Conservation (phyloP, 2,329 filamentous ascomycete species). For the Pseudocercospora crystallina region DNA sequence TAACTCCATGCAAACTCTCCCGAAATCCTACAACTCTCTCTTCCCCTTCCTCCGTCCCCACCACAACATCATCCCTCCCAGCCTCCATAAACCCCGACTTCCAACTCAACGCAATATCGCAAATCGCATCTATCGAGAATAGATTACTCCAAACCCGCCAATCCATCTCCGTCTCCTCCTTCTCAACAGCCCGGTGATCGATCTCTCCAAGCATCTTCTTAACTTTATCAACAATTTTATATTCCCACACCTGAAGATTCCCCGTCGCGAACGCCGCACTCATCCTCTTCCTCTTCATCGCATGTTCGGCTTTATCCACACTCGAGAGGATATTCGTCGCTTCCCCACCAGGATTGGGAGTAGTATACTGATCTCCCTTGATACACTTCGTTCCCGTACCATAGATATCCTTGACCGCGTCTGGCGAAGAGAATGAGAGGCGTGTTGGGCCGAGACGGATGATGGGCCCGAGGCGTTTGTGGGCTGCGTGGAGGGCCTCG, state of each 20-base stretch:
- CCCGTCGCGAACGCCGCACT: no score
- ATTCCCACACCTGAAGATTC: no score
- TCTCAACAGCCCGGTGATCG: neutral
- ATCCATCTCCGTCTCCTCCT: neutral
- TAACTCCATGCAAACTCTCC: no score
- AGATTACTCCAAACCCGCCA: neutral
- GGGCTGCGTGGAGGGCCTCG: neutral
- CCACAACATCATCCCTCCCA: no score
- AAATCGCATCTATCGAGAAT: no score
- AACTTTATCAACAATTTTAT: neutral
- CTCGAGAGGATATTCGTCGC: conserved; percentile 3
- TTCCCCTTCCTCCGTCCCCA: no score
- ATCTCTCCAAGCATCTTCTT: neutral
- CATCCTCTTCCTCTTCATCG: neutral
- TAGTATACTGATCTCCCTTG: no score
- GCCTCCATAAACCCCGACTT: no score
- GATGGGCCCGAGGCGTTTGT: conserved; percentile 30
- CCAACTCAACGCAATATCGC: no score
- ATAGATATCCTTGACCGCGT: conserved; percentile 14
- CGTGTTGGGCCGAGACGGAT: conserved; percentile 32
- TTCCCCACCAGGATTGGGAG: no score
- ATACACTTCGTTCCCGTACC: neutral
- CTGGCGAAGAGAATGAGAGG: conserved; percentile 18
- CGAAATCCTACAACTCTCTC: no score
- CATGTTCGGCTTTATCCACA: neutral